Base-by-base conservation (phyloP, 2,329 filamentous ascomycete genomes). In the Blastomyces silverae region DNA sequence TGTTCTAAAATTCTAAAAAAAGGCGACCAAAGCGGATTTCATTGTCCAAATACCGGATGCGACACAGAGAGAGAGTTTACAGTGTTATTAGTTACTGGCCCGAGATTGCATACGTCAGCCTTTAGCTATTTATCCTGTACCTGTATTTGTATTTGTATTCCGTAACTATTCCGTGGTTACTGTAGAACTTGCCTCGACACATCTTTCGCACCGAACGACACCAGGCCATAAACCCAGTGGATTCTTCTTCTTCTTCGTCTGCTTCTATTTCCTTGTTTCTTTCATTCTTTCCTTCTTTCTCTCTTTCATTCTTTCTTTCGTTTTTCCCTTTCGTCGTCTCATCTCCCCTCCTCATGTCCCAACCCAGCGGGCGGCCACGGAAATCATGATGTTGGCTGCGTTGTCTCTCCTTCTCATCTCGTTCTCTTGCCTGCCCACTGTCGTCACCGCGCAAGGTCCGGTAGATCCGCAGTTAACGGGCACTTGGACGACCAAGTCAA, bases 401-500 rank as follows among this genome's bases (percentile, higher is more conserved):
- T 48, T 64, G 37, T 64, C 61, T 63, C 61, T 65, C 20, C 52
- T 58, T 22, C 61, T 60, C 31, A 34, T 64, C 44, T 34, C 46
- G 42, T 63, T 62, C 46, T 31, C 58, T 11, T 42, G 31, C 13
- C n/a, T 61, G 25, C 39, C 62, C 55, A 73, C 75, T 65, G 72
- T 76, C 60, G 75, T 48, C 25, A 11, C 44, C n/a, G 58, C 42
- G 6, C 58, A 48, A 76, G 61, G 77, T 80, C 42, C 76, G 75
- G 72, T 17, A 6, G 79, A 82, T 67, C 73, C 79, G 42, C 77
- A 82, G 62, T 77, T 90, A 42, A 81, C 85, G n/a, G 88, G 88
- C 65, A 90, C 88, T 65, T 91, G 88, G 88, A 83, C 84, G 20
- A 88, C 86, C 57, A 91, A 90, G 75, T 87, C 86, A 34, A 85